A percentile compares a stretch with the other conserved stretches of the same genome.
phyloP scores from a whole-genome alignment of 192 early-diverging fungal species.

The Backusella luteola region DNA sequence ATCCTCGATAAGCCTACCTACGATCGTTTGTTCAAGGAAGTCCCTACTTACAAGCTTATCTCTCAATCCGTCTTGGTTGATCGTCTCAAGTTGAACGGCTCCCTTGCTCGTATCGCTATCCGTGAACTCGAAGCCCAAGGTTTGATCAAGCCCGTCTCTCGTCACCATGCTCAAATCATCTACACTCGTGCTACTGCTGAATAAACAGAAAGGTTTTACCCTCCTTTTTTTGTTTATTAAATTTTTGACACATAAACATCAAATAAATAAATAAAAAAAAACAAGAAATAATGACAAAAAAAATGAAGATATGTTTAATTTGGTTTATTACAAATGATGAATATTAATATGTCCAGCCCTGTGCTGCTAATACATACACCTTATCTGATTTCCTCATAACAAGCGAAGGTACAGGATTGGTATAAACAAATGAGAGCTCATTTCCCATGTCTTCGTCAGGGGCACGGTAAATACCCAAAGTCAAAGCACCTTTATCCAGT shows the following conservation, averaged over 20 bases:
- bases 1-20: constrained; percentile 96
- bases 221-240: not conserved
- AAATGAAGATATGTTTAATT: not conserved
- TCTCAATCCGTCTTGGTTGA: constrained; percentile 98
- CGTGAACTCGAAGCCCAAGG: constrained; percentile 90
- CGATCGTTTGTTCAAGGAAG: constrained; percentile 99
- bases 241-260: not conserved
- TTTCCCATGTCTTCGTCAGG: constrained; percentile 51
- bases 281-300: not conserved
- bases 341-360: constrained; percentile 2
- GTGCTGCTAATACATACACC: constrained; percentile 54
- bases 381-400: constrained; percentile 51
- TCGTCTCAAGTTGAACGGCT: constrained; percentile 97
- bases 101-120: constrained; percentile 93
- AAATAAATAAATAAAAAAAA: not conserved
- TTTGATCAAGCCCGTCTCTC: constrained; percentile 86
- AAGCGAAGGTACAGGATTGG: constrained; percentile 61
- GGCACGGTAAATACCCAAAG: constrained; percentile 51
- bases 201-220: not conserved
- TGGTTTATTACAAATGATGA: not conserved
- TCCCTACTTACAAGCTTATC: constrained; percentile 99
- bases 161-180: constrained; percentile 90
- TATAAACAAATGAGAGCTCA: constrained; percentile 65
- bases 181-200: constrained; percentile 51
- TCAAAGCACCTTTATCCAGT: constrained; percentile 50